Conservation (phyloP, 768 basidiomycete genomes). For the Vararia minispora region DNA sequence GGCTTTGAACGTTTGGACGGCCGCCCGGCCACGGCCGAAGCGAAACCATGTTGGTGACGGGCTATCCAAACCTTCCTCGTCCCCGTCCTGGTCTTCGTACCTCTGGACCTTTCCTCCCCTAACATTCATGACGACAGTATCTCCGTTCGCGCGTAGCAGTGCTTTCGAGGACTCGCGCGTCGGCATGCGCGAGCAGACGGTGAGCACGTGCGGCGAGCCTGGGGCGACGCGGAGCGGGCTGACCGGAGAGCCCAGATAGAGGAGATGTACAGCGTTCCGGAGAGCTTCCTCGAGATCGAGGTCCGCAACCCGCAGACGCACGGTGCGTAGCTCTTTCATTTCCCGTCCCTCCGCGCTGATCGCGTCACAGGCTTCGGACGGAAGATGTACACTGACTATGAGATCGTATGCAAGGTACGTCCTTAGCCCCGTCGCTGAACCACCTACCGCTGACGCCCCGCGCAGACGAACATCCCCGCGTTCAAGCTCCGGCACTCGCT, state of each 20-base stretch:
- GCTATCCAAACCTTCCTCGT: no score
- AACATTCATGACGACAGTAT: slow-evolving; percentile 25
- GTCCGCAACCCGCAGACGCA: slow-evolving; percentile 96
- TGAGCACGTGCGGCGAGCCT: slow-evolving; percentile 15
- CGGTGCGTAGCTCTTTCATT: slow-evolving; percentile 48
- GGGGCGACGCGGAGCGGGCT: no score
- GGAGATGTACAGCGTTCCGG: slow-evolving; percentile 97
- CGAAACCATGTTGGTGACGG: no score
- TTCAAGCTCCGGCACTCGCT: slow-evolving; percentile 79
- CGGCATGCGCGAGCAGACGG: slow-evolving; percentile 27
- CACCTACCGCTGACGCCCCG: background rate
- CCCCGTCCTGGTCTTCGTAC: no score
- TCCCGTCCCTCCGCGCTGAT: background rate
- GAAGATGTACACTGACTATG: slow-evolving; percentile 99
- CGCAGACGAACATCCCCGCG: slow-evolving; percentile 94
- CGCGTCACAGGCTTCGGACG: slow-evolving; percentile 74
- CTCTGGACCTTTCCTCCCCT: no score
- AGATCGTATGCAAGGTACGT: slow-evolving; percentile 90
- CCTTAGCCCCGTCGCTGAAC: background rate
- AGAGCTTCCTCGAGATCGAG: slow-evolving; percentile 96
- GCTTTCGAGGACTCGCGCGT: slow-evolving; percentile 29
- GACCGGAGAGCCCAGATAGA: slow-evolving; percentile 73
- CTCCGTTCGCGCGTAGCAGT: slow-evolving; percentile 30
- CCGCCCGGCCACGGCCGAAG: no score
- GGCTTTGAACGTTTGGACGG: no score